phyloP scores from a whole-genome alignment of 2,329 filamentous ascomycete species.

The Raffaelea albimanens region DNA sequence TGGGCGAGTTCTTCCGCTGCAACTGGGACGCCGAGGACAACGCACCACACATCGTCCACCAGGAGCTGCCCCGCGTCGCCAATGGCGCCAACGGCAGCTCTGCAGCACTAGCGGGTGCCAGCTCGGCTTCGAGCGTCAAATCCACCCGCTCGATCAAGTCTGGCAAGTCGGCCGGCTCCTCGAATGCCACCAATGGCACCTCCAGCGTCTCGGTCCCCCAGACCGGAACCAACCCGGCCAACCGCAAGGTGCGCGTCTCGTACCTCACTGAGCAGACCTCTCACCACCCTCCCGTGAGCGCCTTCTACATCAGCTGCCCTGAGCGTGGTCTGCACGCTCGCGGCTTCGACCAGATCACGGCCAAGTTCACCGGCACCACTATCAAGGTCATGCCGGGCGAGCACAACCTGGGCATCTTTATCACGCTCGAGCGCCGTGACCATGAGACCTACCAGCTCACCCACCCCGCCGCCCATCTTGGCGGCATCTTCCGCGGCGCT shows the following conservation, averaged over 20 bases:
- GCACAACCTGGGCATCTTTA: slow-evolving; percentile 93
- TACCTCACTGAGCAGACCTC: slow-evolving; percentile 97
- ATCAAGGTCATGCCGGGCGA: slow-evolving; percentile 85
- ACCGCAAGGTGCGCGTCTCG: slow-evolving; percentile 63
- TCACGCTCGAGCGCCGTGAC: slow-evolving; percentile 68
- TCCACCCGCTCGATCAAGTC: slow-evolving; percentile 22
- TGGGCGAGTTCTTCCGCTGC: slow-evolving; percentile 97
- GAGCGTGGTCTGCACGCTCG: slow-evolving; percentile 80
- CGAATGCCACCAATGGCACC: slow-evolving; percentile 29
- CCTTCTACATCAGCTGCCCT: slow-evolving; percentile 87
- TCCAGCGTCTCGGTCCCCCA: slow-evolving; percentile 42
- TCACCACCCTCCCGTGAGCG: slow-evolving; percentile 93
- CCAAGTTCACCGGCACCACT: slow-evolving; percentile 94
- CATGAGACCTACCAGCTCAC: slow-evolving; percentile 92
- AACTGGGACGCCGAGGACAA: slow-evolving; percentile 90
- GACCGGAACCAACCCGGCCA: slow-evolving; percentile 29
- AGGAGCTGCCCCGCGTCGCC: slow-evolving; percentile 20
- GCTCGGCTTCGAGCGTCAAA: slow-evolving; percentile 38
- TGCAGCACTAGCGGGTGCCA: slow-evolving; percentile 25
- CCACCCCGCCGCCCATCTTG: slow-evolving; percentile 87
- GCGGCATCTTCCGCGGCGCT: slow-evolving; percentile 78
- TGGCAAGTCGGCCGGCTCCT: slow-evolving; percentile 33
- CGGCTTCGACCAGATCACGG: slow-evolving; percentile 92
- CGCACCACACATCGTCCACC: slow-evolving; percentile 53
- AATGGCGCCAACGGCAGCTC: slow-evolving; percentile 6